A percentile compares a stretch with the other conserved stretches of the same genome.
These are phyloP conservation scores for Hyphopichia fennica DNA, from an alignment of 1,139 yeast genomes.

Conservation along the genomic window DNA sequence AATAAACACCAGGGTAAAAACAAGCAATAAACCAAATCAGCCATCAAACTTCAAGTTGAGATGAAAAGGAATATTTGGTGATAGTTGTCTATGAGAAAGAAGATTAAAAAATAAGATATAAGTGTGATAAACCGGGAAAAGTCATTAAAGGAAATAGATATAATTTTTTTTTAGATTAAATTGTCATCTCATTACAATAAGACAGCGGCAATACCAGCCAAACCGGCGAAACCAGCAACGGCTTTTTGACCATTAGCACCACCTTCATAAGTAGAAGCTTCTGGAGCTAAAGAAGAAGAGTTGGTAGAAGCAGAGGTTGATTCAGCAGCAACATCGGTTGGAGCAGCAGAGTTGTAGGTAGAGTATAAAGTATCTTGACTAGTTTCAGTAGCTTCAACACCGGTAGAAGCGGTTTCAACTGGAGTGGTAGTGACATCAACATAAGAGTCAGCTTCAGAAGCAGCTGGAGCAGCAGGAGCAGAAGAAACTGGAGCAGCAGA, in stretches of 20 bases:
- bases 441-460: constrained; percentile 7
- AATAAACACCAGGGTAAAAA: background rate
- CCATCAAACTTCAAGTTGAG: background rate
- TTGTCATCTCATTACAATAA: constrained; percentile 28
- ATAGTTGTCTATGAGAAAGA: background rate
- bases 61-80: background rate
- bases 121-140: too few species aligned
- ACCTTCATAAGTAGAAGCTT: constrained; percentile 25
- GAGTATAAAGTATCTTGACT: constrained; percentile 35
- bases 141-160: background rate
- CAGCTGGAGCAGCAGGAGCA: constrained; percentile 9
- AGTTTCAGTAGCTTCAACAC: constrained; percentile 35
- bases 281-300: constrained; percentile 16
- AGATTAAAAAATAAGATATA: background rate
- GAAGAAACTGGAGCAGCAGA: constrained; percentile 18
- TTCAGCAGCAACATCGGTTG: background rate
- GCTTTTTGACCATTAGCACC: constrained; percentile 29
- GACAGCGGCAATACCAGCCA: constrained; percentile 46
- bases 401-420: constrained; percentile 35
- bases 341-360: constrained; percentile 15
- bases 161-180: too few species aligned
- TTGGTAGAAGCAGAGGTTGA: constrained; percentile 11
- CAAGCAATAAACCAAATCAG: background rate
- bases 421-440: constrained; percentile 21
- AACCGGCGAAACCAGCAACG: constrained; percentile 40